Conservation (phyloP, 106 monocot species). For the Dendrobium chrysotoxum region DNA sequence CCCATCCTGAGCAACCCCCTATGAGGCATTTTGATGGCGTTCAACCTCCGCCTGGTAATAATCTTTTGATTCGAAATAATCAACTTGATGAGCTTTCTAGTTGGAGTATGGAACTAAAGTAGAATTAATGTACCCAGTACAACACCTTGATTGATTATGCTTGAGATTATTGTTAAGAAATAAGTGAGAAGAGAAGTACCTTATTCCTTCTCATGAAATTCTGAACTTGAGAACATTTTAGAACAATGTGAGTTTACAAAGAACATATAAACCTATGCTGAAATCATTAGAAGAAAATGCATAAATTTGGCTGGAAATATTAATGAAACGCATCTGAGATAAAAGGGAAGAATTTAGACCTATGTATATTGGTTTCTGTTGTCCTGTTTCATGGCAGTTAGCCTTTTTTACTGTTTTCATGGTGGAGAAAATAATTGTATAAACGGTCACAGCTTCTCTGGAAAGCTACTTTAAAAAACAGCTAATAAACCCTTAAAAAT, state of each 20-base stretch:
- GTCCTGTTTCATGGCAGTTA: too few species aligned
- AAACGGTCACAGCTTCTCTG: too few species aligned
- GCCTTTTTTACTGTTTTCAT: too few species aligned
- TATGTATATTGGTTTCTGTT: too few species aligned
- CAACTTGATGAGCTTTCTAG: not conserved
- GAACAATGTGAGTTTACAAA: not conserved
- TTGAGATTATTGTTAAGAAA: not conserved
- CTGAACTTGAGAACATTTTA: not conserved
- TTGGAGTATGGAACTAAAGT: not conserved
- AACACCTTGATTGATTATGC: not conserved
- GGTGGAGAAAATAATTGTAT: too few species aligned
- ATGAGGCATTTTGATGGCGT: conserved; percentile 18
- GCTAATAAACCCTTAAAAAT: too few species aligned
- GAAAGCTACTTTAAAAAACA: too few species aligned
- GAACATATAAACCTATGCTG: not conserved
- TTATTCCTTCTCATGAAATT: too few species aligned
- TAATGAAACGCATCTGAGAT: not conserved
- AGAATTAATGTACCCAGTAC: not conserved
- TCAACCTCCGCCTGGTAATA: conserved; percentile 38
- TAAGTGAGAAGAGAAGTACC: not conserved
- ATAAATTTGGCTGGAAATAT: not conserved
- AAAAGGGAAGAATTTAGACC: not conserved
- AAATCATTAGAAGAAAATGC: not conserved
- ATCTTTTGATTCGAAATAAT: not conserved
- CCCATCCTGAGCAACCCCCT: conserved; percentile 14